Percentiles rank a stretch among this genome's conserved stretches.
These are phyloP conservation scores for Epichloe elymi DNA, from an alignment of 2,329 filamentous ascomycete genomes.

Conservation along the genomic window DNA sequence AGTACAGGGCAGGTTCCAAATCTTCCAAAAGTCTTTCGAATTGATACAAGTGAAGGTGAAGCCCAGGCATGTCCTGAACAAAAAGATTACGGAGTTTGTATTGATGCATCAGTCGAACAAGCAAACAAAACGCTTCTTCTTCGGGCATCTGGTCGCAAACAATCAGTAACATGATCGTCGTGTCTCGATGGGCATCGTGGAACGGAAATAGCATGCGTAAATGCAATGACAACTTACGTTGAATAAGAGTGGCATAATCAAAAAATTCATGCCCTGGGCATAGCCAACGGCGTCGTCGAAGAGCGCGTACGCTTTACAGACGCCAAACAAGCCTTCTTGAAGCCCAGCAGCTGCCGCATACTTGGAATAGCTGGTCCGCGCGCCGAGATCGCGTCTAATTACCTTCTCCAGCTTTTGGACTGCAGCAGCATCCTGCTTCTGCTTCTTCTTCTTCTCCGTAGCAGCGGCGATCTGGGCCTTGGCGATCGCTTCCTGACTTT, in stretches of 20 bases:
- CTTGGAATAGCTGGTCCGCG: slow-evolving; percentile 91
- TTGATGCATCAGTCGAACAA: slow-evolving; percentile 92
- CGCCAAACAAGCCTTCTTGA: slow-evolving; percentile 84
- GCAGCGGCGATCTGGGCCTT: slow-evolving; percentile 52
- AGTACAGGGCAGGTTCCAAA: slow-evolving; percentile 84
- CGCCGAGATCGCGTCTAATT: slow-evolving; percentile 82
- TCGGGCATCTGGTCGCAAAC: slow-evolving; percentile 65
- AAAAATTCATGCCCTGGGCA: slow-evolving; percentile 99
- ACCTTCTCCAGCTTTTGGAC: slow-evolving; percentile 78
- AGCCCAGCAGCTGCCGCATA: slow-evolving; percentile 83
- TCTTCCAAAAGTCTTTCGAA: slow-evolving; percentile 93
- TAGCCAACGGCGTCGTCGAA: slow-evolving; percentile 93
- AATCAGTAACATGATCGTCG: background rate
- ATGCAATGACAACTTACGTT: slow-evolving; percentile 45
- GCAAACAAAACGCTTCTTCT: slow-evolving; percentile 87
- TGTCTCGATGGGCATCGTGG: background rate
- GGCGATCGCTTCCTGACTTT: slow-evolving; percentile 47
- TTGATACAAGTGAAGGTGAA: slow-evolving; percentile 87
- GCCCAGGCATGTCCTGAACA: slow-evolving; percentile 86
- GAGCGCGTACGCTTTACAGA: slow-evolving; percentile 94
- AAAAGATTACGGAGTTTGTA: slow-evolving; percentile 90
- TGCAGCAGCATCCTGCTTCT: slow-evolving; percentile 61
- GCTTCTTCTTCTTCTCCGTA: slow-evolving; percentile 61
- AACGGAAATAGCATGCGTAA: background rate
- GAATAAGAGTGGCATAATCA: slow-evolving; percentile 91